Percentiles rank a stretch among this genome's conserved stretches.
Conservation (phyloP, 345 rosid genomes). For the Eucalyptus curtisii region DNA sequence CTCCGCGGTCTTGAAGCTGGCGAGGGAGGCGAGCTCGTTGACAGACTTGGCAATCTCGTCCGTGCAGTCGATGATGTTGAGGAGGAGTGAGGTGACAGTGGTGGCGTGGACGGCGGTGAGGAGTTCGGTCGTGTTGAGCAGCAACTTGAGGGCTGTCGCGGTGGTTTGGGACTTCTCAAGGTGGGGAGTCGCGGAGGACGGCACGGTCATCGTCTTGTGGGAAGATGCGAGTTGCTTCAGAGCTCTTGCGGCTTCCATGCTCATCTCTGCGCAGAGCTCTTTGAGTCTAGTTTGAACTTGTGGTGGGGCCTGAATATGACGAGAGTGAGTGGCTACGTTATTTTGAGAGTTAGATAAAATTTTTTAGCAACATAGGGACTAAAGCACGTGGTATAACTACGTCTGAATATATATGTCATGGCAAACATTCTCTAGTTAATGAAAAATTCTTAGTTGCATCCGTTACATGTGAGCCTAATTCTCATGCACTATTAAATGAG, state of each 20-base stretch:
- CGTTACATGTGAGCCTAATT: background rate
- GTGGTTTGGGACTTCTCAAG: constrained; percentile 27
- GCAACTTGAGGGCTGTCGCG: constrained; percentile 13
- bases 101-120: constrained; percentile 17
- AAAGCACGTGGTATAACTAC: background rate
- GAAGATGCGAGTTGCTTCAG: constrained; percentile 38
- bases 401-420: background rate
- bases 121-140: constrained; percentile 30
- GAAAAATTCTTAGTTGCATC: background rate
- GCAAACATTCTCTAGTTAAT: background rate
- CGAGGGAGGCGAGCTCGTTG: constrained; percentile 42
- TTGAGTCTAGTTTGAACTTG: constrained; percentile 17
- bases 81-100: constrained; percentile 40
- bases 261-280: constrained; percentile 31
- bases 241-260: constrained; percentile 43
- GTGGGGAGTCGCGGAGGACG: constrained; percentile 22
- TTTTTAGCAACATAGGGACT: background rate
- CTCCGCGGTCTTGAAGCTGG: constrained; percentile 12
- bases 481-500: background rate
- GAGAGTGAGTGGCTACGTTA: background rate
- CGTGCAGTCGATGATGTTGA: constrained; percentile 28
- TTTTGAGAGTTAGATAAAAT: background rate
- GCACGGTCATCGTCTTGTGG: constrained; percentile 27
- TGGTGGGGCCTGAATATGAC: constrained; percentile 23
- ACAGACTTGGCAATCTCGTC: constrained; percentile 40